These are phyloP conservation scores for Geotrichum europaeum DNA, from an alignment of 1,139 yeast genomes.

Conservation along the genomic window DNA sequence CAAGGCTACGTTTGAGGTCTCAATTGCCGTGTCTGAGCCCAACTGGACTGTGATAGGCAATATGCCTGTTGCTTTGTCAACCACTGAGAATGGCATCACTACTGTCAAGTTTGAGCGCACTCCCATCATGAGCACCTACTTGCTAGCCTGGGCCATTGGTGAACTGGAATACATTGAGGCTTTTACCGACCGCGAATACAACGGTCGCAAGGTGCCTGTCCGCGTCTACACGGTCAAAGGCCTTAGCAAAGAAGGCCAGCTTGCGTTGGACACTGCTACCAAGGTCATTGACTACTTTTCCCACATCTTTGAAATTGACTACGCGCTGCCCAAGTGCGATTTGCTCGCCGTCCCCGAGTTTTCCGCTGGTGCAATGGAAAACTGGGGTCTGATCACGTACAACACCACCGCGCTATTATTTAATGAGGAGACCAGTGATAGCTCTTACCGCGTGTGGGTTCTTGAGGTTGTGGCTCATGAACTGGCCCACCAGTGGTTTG, in stretches of 20 bases:
- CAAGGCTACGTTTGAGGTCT: constrained; percentile 73
- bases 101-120: constrained; percentile 47
- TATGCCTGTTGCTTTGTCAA: constrained; percentile 61
- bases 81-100: constrained; percentile 34
- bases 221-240: constrained; percentile 70
- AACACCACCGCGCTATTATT: constrained; percentile 62
- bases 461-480: constrained; percentile 79
- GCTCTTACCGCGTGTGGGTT: constrained; percentile 57
- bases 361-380: constrained; percentile 79
- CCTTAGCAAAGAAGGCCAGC: constrained; percentile 52
- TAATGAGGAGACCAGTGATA: constrained; percentile 51
- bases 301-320: constrained; percentile 55
- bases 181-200: constrained; percentile 36
- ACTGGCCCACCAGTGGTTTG: constrained; percentile 82
- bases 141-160: constrained; percentile 72
- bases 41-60: constrained; percentile 67
- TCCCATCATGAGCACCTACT: constrained; percentile 72
- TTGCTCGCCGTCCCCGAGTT: constrained; percentile 70
- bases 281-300: constrained; percentile 64
- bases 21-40: constrained; percentile 58
- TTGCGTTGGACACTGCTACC: constrained; percentile 60
- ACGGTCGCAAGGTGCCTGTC: constrained; percentile 55
- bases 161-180: constrained; percentile 65
- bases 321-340: constrained; percentile 66
- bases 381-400: constrained; percentile 71